Evolutionary conservation across 805 yeast species (phyloP), one percentile per base, ranked within the genome.

Genomic region (Candida odintsovae): DNA sequence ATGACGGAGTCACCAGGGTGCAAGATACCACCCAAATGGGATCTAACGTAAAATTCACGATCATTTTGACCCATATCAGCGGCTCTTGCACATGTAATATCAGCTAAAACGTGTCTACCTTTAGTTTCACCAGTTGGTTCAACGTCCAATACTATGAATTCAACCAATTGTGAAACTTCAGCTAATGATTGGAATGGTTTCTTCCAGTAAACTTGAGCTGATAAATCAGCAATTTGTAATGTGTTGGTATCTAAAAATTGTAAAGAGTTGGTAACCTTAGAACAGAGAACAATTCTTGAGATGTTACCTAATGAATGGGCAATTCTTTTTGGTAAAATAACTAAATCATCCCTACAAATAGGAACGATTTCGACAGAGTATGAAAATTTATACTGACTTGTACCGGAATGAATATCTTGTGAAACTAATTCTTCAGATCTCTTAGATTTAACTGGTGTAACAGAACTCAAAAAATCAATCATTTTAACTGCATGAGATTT

Each of bases 1-100:
- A 92, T 70, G 19, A 81, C 96, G 13, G 94, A 83, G 65, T 94
- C 99, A 57, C 99, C 99, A 4, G 98, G 95, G 65, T 94, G 97
- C 59, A 94, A 75, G 55, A 94, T 80, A 50, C 85, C 97, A 54
- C 99, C 99, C 42, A 94, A 72, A 65, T 95, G 99, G 0, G 97
- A 81, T 63, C 97, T 78, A 28, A 92, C 81, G 54, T 86, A 89
- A 63, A 76, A 90, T 41, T 88, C 83, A 51, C 77, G 77, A 61
- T 90, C 96, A 62, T 90, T 90, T 43, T 76, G 76, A 39, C 97
- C 97, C 72, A 94, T 66, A 66, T 94, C 99, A 41, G 83, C 67
- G 16, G 95, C 80, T 62, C 97, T 78, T n/a, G 95, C 92, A 36
- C 90, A 83, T 3, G 96, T 88, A 26, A 89, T 77, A 64, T 94